phyloP scores from a whole-genome alignment of 306 rosid genomes.

The Begonia loranthoides region DNA sequence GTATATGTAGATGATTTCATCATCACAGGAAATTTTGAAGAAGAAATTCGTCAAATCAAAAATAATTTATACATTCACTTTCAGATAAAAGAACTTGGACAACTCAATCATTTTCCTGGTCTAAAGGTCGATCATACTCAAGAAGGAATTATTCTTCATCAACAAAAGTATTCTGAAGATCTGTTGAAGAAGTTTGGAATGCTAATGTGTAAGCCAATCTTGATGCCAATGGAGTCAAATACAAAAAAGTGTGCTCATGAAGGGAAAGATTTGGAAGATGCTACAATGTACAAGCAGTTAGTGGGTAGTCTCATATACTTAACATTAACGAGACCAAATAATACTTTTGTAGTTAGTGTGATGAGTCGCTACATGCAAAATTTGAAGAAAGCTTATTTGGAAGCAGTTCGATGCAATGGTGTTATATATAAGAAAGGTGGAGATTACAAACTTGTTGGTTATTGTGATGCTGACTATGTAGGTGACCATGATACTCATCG shows the following conservation, averaged over 20 bases:
- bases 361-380: neutral
- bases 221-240: constrained; percentile 1
- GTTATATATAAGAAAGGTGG: neutral
- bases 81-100: neutral
- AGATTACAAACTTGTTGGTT: neutral
- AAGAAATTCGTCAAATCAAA: neutral
- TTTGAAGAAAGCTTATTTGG: neutral
- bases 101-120: constrained; percentile 2
- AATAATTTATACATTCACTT: neutral
- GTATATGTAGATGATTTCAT: neutral
- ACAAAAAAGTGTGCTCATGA: constrained; percentile 4
- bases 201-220: constrained; percentile 1
- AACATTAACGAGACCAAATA: neutral
- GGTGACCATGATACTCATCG: no score
- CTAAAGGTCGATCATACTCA: no score
- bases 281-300: neutral
- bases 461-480: neutral
- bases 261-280: no score
- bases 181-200: constrained; percentile 1
- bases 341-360: neutral
- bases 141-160: neutral
- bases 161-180: constrained; percentile 7
- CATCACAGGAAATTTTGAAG: neutral
- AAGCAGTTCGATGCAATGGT: neutral
- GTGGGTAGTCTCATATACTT: constrained; percentile 5